phyloP scores from a whole-genome alignment of 495 filamentous ascomycete species.

The Beverwykella pulmonaria region DNA sequence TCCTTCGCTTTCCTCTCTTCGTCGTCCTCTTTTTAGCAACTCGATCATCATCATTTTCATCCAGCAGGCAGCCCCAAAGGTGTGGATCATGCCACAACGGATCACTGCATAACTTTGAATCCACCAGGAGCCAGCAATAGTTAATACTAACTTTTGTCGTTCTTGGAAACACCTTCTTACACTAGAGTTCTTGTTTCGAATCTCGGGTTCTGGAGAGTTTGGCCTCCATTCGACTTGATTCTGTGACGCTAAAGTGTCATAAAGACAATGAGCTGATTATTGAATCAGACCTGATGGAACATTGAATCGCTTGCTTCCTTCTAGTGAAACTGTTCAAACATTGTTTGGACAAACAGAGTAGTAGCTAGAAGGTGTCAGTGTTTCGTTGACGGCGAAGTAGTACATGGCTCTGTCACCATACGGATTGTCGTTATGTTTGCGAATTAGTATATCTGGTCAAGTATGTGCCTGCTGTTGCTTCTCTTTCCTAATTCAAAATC shows the following conservation, averaged over 20 bases:
- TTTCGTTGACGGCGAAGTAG: neutral
- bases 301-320: conserved; percentile 2
- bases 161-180: neutral
- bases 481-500: neutral
- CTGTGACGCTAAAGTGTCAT: neutral
- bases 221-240: conserved; percentile 2
- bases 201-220: neutral
- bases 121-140: neutral
- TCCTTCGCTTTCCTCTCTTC: neutral
- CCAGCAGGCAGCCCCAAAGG: neutral
- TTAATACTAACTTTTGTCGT: neutral
- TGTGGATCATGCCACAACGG: neutral
- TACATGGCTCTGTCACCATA: neutral
- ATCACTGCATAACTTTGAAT: neutral
- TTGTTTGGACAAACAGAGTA: conserved; percentile 5
- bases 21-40: neutral
- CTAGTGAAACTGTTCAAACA: conserved; percentile 14
- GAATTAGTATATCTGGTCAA: conserved; percentile 1
- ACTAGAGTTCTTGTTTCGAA: conserved; percentile 2
- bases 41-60: neutral
- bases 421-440: conserved; percentile 8
- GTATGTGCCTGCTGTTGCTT: neutral
- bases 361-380: neutral
- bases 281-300: conserved; percentile 2
- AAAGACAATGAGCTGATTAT: neutral